Percentiles rank a stretch among this genome's conserved stretches.
Evolutionary conservation across 768 basidiomycete genomes (phyloP).

Genomic region (Mycena capillaripes): DNA sequence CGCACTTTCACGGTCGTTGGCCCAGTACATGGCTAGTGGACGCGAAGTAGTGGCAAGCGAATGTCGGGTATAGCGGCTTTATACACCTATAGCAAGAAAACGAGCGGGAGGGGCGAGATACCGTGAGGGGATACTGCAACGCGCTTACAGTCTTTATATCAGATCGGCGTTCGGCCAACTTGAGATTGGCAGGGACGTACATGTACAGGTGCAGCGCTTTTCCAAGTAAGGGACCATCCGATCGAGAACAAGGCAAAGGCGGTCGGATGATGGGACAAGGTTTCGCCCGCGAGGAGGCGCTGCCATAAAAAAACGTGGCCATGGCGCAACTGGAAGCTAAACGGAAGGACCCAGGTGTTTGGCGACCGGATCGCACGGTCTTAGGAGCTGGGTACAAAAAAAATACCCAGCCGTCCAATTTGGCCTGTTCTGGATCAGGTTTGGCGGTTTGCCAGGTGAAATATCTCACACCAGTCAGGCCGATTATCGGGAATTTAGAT

Average conservation of each 20-base stretch:
- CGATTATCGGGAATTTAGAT: slow-evolving; percentile 17
- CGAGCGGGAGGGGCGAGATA: not conserved
- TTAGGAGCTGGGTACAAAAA: not conserved
- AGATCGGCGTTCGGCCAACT: slow-evolving; percentile 28
- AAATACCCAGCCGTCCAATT: slow-evolving; percentile 2
- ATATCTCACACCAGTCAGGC: slow-evolving; percentile 25
- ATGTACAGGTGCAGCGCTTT: slow-evolving; percentile 27
- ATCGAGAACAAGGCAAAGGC: slow-evolving; percentile 32
- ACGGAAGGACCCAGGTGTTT: slow-evolving; percentile 28
- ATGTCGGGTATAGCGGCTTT: slow-evolving; percentile 11
- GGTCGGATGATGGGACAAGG: slow-evolving; percentile 28
- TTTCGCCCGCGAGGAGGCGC: slow-evolving; percentile 31
- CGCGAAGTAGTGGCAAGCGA: not conserved
- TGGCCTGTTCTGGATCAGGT: slow-evolving; percentile 11
- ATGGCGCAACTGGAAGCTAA: slow-evolving; percentile 28
- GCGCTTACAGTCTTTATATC: slow-evolving; percentile 23
- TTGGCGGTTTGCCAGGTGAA: slow-evolving; percentile 5
- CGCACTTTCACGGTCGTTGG: slow-evolving; percentile 25
- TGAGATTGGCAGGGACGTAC: slow-evolving; percentile 24
- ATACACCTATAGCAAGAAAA: not conserved
- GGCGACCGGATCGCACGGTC: slow-evolving; percentile 27
- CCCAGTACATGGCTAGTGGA: slow-evolving; percentile 31
- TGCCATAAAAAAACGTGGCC: slow-evolving; percentile 31
- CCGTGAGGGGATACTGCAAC: slow-evolving; percentile 14
- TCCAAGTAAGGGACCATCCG: slow-evolving; percentile 28